A percentile compares a stretch with the other conserved stretches of the same genome.
phyloP scores from a whole-genome alignment of 345 rosid species.

The Citrus sinensis region DVS_A1.0 CM039161.1:21772001-21772500 shows the following conservation, averaged over 20 bases:
- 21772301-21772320: slow-evolving; percentile 93
- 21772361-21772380: neutral
- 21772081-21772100: too few relatives aligned
- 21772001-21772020: neutral
- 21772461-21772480: slow-evolving; percentile 91
- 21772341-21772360: neutral
- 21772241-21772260: slow-evolving; percentile 70
- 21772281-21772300: slow-evolving; percentile 99
- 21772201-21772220: slow-evolving; percentile 53
- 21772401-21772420: slow-evolving; percentile 88
- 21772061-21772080: too few relatives aligned
- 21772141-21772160: too few relatives aligned
- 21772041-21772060: neutral
- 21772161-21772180: too few relatives aligned
- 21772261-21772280: slow-evolving; percentile 95
- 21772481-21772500: slow-evolving; percentile 88
- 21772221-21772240: slow-evolving; percentile 61
- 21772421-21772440: slow-evolving; percentile 98
- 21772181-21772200: neutral
- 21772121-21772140: neutral
- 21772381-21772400: slow-evolving; percentile 38
- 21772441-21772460: slow-evolving; percentile 97
- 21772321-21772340: slow-evolving; percentile 53
- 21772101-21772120: too few relatives aligned
- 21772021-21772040: neutral